Evolutionary conservation across 2,329 filamentous ascomycete species (phyloP).

Genomic region (Ciborinia camelliae): DNA sequence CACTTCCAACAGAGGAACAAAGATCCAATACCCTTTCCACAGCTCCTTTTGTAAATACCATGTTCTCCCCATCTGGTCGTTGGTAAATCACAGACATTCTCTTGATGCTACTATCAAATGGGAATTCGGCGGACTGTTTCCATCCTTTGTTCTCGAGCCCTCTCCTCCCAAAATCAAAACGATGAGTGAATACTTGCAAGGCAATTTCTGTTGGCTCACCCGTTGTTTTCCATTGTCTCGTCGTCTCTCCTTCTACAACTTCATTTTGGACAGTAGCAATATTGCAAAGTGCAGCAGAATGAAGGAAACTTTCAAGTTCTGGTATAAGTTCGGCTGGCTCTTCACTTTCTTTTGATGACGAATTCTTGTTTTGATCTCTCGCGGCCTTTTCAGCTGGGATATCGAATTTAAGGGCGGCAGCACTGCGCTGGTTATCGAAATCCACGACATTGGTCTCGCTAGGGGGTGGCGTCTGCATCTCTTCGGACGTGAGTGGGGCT

Average conservation of each 20-base stretch:
- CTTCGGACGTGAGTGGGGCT: constrained; percentile 29
- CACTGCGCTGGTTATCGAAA: constrained; percentile 57
- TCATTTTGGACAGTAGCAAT: constrained; percentile 63
- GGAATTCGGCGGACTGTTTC: constrained; percentile 63
- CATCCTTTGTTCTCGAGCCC: constrained; percentile 49
- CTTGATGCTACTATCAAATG: constrained; percentile 72
- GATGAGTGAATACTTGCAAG: constrained; percentile 68
- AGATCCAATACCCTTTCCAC: constrained; percentile 65
- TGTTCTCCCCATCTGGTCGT: constrained; percentile 40
- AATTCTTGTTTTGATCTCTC: constrained; percentile 34
- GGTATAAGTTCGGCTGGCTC: constrained; percentile 39
- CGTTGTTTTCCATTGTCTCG: constrained; percentile 57
- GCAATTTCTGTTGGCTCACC: constrained; percentile 71
- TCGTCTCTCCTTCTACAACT: constrained; percentile 54
- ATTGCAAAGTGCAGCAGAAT: constrained; percentile 58
- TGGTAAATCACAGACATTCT: constrained; percentile 71
- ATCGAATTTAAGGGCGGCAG: constrained; percentile 50
- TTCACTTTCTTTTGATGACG: constrained; percentile 23
- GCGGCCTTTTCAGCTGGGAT: constrained; percentile 46
- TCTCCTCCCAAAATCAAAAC: constrained; percentile 57
- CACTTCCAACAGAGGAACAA: constrained; percentile 51
- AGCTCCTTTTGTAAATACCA: constrained; percentile 63
- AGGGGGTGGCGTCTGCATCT: not conserved
- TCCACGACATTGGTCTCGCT: constrained; percentile 48
- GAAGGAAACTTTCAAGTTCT: constrained; percentile 53